A percentile compares a stretch with the other conserved stretches of the same genome.
These are phyloP conservation scores for Sisymbrium altissimum DNA, from an alignment of 345 rosid genomes.

Conservation along the genomic window DNA sequence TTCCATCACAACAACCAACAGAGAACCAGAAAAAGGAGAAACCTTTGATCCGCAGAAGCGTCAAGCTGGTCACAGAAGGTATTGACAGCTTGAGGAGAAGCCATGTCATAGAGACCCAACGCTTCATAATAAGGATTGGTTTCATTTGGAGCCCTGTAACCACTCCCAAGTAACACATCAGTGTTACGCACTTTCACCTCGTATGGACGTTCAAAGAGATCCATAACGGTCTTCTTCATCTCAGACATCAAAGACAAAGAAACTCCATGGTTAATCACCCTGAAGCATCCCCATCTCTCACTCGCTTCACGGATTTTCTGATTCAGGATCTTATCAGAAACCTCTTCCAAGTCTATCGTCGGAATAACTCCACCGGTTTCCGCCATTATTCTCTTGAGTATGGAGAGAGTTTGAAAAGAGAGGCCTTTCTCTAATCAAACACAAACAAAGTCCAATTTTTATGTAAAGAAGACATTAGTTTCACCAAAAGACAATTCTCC, in stretches of 20 bases:
- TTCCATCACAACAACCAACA: slow-evolving; percentile 5
- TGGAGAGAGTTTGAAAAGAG: not conserved
- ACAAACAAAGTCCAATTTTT: not conserved
- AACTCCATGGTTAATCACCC: slow-evolving; percentile 63
- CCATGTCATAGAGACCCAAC: slow-evolving; percentile 69
- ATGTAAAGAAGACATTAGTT: not conserved
- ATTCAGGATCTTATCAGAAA: slow-evolving; percentile 36
- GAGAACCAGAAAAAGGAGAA: not conserved
- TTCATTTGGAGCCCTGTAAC: slow-evolving; percentile 52
- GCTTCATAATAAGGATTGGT: slow-evolving; percentile 82
- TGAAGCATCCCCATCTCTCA: slow-evolving; percentile 81
- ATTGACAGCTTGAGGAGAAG: slow-evolving; percentile 54
- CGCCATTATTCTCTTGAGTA: slow-evolving; percentile 10
- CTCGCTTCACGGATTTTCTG: slow-evolving; percentile 53
- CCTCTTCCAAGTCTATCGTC: slow-evolving; percentile 47
- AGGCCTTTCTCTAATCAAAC: not conserved
- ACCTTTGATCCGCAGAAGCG: slow-evolving; percentile 73
- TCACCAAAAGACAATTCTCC: not conserved
- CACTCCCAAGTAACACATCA: slow-evolving; percentile 67
- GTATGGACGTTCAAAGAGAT: slow-evolving; percentile 60
- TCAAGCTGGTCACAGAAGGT: slow-evolving; percentile 64
- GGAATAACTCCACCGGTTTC: slow-evolving; percentile 27
- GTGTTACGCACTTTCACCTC: slow-evolving; percentile 58
- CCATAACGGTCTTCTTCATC: slow-evolving; percentile 61
- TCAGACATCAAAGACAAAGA: slow-evolving; percentile 47